These are phyloP conservation scores for Rubroshorea leprosula DNA, from an alignment of 345 rosid species.

Conservation along the genomic window DNA sequence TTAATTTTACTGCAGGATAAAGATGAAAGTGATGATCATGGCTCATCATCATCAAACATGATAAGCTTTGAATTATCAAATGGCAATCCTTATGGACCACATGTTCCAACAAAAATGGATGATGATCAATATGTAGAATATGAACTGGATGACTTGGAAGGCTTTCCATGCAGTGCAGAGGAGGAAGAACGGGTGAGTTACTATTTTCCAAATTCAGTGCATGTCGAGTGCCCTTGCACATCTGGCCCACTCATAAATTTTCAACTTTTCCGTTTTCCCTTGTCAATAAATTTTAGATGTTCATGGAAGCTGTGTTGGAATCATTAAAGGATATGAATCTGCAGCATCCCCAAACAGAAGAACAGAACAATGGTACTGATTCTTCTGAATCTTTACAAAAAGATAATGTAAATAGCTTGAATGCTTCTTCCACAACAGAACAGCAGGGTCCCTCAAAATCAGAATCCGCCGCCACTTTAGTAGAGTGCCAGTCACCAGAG, in stretches of 20 bases:
- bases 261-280: neutral
- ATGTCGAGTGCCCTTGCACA: too few relatives aligned
- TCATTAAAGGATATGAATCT: conserved; percentile 60
- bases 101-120: conserved; percentile 45
- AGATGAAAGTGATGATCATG: conserved; percentile 27
- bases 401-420: conserved; percentile 15
- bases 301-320: conserved; percentile 74
- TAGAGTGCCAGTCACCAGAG: conserved; percentile 23
- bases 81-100: conserved; percentile 57
- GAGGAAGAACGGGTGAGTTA: conserved; percentile 81
- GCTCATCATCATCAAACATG: conserved; percentile 72
- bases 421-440: conserved; percentile 23
- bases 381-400: conserved; percentile 26
- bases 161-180: conserved; percentile 64
- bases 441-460: conserved; percentile 26
- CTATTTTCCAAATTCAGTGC: neutral
- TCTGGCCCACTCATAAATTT: too few relatives aligned
- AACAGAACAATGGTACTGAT: conserved; percentile 20
- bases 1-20: conserved; percentile 40
- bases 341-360: conserved; percentile 24
- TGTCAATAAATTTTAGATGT: conserved; percentile 46
- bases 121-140: conserved; percentile 82
- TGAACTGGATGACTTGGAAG: conserved; percentile 68
- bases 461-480: conserved; percentile 35
- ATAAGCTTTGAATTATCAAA: conserved; percentile 73